Conservation (phyloP, 805 yeast genomes). For the Myxozyma neotropica region DNA sequence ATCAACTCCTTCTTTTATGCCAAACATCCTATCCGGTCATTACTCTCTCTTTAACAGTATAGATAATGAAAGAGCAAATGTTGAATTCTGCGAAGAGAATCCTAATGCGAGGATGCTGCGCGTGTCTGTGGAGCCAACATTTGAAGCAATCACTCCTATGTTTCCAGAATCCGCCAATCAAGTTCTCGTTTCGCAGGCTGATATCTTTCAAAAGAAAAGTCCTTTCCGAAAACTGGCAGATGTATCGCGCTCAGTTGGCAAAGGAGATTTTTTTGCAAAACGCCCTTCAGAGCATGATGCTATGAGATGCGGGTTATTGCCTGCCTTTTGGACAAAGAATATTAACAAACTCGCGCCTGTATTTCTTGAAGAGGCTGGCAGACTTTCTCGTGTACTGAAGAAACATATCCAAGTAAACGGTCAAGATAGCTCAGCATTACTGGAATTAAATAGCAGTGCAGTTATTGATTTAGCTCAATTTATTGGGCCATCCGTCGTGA, state of each 20-base stretch:
- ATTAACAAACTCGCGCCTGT: background rate
- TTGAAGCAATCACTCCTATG: background rate
- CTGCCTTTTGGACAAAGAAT: background rate
- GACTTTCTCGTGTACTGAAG: too few species aligned
- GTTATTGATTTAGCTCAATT: background rate
- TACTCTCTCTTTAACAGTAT: too few species aligned
- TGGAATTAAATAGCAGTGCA: background rate
- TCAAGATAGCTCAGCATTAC: background rate
- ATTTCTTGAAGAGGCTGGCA: background rate
- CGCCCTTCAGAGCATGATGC: background rate
- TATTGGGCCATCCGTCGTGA: background rate
- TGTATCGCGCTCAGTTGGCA: background rate
- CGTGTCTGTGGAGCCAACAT: background rate
- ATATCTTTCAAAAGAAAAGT: background rate
- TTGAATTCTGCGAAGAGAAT: background rate
- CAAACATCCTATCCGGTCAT: too few species aligned
- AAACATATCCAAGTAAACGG: background rate
- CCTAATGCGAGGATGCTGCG: background rate
- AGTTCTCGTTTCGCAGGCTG: background rate
- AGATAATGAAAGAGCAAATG: background rate
- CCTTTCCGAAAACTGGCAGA: background rate
- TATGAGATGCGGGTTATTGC: background rate
- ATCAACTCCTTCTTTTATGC: too few species aligned
- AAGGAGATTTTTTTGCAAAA: background rate
- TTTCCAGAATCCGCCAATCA: background rate